A percentile compares a stretch with the other conserved stretches of the same genome.
Conservation (phyloP, 2,329 filamentous ascomycete species). For the Cladosporium sp. region DNA sequence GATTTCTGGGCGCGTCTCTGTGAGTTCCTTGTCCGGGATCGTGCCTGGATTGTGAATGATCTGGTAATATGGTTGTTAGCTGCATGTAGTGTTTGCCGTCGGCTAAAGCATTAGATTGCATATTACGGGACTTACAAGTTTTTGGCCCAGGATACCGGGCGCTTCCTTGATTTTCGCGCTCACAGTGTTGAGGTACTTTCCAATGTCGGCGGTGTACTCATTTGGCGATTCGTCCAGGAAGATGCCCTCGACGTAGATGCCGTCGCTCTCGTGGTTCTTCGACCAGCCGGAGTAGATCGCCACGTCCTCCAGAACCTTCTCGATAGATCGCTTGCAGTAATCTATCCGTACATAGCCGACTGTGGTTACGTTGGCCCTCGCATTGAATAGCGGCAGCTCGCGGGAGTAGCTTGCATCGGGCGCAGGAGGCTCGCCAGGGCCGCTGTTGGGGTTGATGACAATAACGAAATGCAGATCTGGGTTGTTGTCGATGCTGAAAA, state of each 20-base stretch:
- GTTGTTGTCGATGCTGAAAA: conserved; percentile 26
- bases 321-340: conserved; percentile 29
- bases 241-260: conserved; percentile 31
- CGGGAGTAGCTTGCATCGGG: conserved; percentile 32
- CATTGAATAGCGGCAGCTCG: conserved; percentile 33
- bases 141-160: conserved; percentile 17
- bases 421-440: conserved; percentile 28
- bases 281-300: conserved; percentile 32
- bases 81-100: background rate
- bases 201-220: conserved; percentile 23
- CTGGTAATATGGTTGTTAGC: background rate
- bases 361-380: conserved; percentile 31
- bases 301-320: conserved; percentile 30
- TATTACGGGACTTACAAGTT: conserved; percentile 1
- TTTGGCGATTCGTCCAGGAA: conserved; percentile 34
- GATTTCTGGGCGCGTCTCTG: conserved; percentile 22
- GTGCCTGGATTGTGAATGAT: conserved; percentile 29
- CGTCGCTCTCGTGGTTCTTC: conserved; percentile 23
- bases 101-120: background rate
- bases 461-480: conserved; percentile 29
- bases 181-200: conserved; percentile 25
- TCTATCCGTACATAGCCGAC: conserved; percentile 34
- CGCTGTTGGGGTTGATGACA: conserved; percentile 32
- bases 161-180: conserved; percentile 19
- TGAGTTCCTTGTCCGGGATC: conserved; percentile 23